Base-by-base conservation (phyloP, 2,329 filamentous ascomycete species). In the Trichoderma semiorbis region DNA sequence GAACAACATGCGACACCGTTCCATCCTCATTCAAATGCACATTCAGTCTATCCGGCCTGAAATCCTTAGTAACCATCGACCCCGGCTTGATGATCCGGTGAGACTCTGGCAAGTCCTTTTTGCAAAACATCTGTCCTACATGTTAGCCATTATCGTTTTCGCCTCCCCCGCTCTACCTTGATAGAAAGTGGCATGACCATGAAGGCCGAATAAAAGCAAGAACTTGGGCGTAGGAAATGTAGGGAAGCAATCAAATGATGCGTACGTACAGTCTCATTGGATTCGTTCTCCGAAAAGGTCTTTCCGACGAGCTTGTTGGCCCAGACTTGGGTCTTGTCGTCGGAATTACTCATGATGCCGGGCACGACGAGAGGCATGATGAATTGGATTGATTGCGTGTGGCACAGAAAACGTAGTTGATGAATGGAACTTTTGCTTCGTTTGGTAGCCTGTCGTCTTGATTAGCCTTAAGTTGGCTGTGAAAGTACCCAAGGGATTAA, bases 311-410 rank as follows among this genome's bases (percentile, higher is more conserved):
- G 83, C 83, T 90, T 90, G 80, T 85, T 86, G 75, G 81, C 82
- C 89, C 89, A 91, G 76, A 89, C 84, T 72, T 88, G 83, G 43
- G 85, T 87, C 80, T 84, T 84, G 78, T 82, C 77, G 74, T 79
- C 79, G 53, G 83, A 80, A 73, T 81, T 82, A 73, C 81, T 83
- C 74, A 84, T 89, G 75, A 90, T 81, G 77, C 86, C 87, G 70
- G 89, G 88, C 21, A 90, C 85, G 76, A 91, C 84, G 81, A 91
- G 89, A 87, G 89, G 89, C 89, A 91, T 90, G 82, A n/a, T 79
- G 50, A 7, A 24, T n/a, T 66, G 11, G 1, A n/a, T 66, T n/a
- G 28, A 4, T 24, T 36, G 43, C n/a, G 28, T 24, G 8, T 24
- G 8, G 18, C 10, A 14, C 2, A 26, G 32, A n/a, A 30, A 16